Percentiles rank a stretch among this genome's conserved stretches.
These are phyloP conservation scores for Fusarium sp. DNA, from an alignment of 2,329 filamentous ascomycete species.

Conservation along the genomic window DNA sequence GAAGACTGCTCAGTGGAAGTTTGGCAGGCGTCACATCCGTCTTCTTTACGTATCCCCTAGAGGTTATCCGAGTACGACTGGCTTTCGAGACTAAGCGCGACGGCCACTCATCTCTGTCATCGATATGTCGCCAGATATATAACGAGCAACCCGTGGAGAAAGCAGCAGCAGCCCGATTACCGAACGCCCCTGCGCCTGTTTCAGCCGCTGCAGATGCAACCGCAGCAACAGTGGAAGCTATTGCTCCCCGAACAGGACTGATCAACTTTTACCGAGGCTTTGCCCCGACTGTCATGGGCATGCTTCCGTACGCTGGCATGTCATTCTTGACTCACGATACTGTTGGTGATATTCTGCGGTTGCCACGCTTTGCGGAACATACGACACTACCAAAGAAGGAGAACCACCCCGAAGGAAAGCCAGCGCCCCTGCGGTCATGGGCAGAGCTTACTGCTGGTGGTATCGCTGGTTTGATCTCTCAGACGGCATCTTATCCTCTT, in stretches of 20 bases:
- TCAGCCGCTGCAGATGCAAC: slow-evolving; percentile 58
- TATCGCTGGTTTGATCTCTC: slow-evolving; percentile 86
- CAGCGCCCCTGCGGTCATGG: slow-evolving; percentile 81
- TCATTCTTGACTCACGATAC: slow-evolving; percentile 97
- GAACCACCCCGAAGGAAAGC: slow-evolving; percentile 68
- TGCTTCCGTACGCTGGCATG: slow-evolving; percentile 96
- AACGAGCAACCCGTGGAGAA: slow-evolving; percentile 71
- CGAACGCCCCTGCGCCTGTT: slow-evolving; percentile 44
- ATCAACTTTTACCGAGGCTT: slow-evolving; percentile 97
- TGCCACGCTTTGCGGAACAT: slow-evolving; percentile 73
- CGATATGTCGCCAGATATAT: slow-evolving; percentile 89
- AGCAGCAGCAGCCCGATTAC: slow-evolving; percentile 47
- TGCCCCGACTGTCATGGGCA: slow-evolving; percentile 87
- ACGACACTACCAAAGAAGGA: slow-evolving; percentile 77
- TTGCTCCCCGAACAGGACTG: slow-evolving; percentile 74
- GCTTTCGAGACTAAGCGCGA: slow-evolving; percentile 92
- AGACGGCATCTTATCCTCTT: slow-evolving; percentile 92
- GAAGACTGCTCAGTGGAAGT: slow-evolving; percentile 80
- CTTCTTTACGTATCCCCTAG: slow-evolving; percentile 95
- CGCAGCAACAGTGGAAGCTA: slow-evolving; percentile 56
- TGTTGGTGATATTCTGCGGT: slow-evolving; percentile 84
- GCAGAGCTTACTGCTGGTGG: slow-evolving; percentile 89
- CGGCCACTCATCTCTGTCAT: slow-evolving; percentile 74
- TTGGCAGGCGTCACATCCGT: slow-evolving; percentile 89
- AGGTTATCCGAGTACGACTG: slow-evolving; percentile 90